A percentile compares a stretch with the other conserved stretches of the same genome.
These are phyloP conservation scores for Penicillium macrosclerotiorum DNA, from an alignment of 495 filamentous ascomycete species.

Conservation along the genomic window DNA sequence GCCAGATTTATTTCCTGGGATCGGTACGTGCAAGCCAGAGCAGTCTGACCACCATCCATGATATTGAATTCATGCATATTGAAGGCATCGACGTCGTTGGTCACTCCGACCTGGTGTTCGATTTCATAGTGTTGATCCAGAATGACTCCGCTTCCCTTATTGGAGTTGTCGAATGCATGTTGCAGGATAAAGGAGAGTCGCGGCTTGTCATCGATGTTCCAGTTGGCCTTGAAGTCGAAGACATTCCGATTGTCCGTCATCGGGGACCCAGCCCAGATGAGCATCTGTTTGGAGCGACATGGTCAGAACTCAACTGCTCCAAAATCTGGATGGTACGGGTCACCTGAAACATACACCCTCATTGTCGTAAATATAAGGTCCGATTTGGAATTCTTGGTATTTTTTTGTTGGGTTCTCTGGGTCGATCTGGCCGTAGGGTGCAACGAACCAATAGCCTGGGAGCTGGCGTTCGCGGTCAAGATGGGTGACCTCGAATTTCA, in stretches of 20 bases:
- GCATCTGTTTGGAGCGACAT: constrained; percentile 28
- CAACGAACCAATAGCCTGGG: constrained; percentile 38
- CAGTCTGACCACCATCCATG: constrained; percentile 29
- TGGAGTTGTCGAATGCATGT: constrained; percentile 21
- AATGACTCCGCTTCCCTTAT: constrained; percentile 23
- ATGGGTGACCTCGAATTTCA: constrained; percentile 28
- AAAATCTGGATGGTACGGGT: neutral
- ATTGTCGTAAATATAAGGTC: constrained; percentile 38
- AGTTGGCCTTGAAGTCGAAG: constrained; percentile 36
- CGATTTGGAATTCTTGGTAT: constrained; percentile 32
- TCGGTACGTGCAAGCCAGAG: constrained; percentile 43
- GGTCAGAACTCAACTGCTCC: neutral
- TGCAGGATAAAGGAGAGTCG: constrained; percentile 44
- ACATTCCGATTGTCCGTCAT: constrained; percentile 26
- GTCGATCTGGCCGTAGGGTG: constrained; percentile 24
- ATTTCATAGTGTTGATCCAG: constrained; percentile 30
- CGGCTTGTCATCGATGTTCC: constrained; percentile 25
- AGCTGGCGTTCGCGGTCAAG: constrained; percentile 20
- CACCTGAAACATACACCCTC: constrained; percentile 32
- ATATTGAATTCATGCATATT: constrained; percentile 49
- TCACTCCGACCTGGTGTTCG: constrained; percentile 29
- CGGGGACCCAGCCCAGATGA: constrained; percentile 31
- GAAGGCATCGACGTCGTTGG: constrained; percentile 28
- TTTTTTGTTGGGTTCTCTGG: constrained; percentile 16
- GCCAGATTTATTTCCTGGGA: constrained; percentile 33